Evolutionary conservation across 2,329 filamentous ascomycete genomes (phyloP).

Genomic region (Mycosphaerella arachidis): DNA sequence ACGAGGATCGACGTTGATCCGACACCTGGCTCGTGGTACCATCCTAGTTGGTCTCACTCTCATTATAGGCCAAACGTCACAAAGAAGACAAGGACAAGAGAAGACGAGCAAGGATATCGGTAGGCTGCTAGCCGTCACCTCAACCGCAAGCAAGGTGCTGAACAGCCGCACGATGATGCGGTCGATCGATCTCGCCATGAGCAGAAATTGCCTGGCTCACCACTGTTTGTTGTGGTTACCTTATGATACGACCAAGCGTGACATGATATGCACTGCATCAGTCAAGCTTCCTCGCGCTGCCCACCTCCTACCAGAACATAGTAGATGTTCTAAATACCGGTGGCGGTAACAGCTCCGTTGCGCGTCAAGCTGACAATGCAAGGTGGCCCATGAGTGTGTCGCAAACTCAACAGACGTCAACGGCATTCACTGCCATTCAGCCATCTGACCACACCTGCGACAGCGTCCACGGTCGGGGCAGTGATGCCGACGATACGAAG

Average conservation of each 20-base stretch:
- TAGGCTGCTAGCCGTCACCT: too few relatives aligned
- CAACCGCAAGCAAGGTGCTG: background rate
- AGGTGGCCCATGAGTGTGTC: background rate
- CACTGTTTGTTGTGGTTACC: background rate
- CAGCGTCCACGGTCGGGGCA: background rate
- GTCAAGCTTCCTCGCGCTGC: background rate
- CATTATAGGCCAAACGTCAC: background rate
- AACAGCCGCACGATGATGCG: background rate
- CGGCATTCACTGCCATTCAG: background rate
- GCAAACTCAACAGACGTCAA: background rate
- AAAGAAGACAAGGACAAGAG: background rate
- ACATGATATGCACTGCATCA: background rate
- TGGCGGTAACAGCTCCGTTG: background rate
- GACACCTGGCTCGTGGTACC: background rate
- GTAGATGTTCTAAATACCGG: background rate
- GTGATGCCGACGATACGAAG: background rate
- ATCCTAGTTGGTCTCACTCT: background rate
- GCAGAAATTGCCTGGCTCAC: background rate
- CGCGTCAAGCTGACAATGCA: background rate
- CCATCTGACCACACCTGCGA: background rate
- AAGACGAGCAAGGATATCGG: background rate
- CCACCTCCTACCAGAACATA: background rate
- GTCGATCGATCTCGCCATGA: background rate
- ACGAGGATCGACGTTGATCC: conserved; percentile 1
- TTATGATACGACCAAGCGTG: background rate